Evolutionary conservation across 2,329 filamentous ascomycete species (phyloP), one percentile per base, ranked within the genome.

Genomic region (Gliomastix tumulicola): DNA sequence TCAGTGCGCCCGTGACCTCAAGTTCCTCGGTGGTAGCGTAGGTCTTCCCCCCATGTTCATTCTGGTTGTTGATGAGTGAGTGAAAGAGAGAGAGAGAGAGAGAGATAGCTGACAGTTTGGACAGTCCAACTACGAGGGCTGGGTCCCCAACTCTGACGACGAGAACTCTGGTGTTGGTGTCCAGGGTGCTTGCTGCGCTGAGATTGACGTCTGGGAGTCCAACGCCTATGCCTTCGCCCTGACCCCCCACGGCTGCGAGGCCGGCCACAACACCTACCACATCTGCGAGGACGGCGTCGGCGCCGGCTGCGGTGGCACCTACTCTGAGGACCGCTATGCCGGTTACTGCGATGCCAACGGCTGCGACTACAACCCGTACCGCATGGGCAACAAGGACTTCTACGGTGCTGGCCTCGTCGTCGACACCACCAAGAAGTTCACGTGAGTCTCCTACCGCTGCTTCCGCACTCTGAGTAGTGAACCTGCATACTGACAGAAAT

Each of bases 301-400:
- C 22, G 56, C 62, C 40, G 44, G 44, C 11, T 75, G 70, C 45
- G 71, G 71, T 32, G 73, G 66, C 34, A 62, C 65, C 12, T 71
- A 68, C 46, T 63, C 59, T 9, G 48, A 54, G 37, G 57, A 66
- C 44, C 72, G 75, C 45, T 79, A 77, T 51, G 59, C 54, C 12
- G 76, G 76, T 41, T 28, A 70, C 33, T 83, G 79, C 59, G 79
- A 82, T 54, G 71, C 73, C 41, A 73, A 78, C 44, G 79, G 79
- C 18, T 83, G 79, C 49, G 78, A 81, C 52, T 81, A 75, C 65
- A 81, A 81, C 68, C 60, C 70, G 21, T 82, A 71, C 71, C 76
- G 77, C 49, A 67, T 76, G 63, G 78, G 76, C 32, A 69, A 74
- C 55, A 61, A 60, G 23, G 59, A 63, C 54, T 83, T 81, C 63